Percentiles rank a stretch among this genome's conserved stretches.
Conservation (phyloP, 192 early-diverging fungal genomes). For the Podila minutissima region DNA sequence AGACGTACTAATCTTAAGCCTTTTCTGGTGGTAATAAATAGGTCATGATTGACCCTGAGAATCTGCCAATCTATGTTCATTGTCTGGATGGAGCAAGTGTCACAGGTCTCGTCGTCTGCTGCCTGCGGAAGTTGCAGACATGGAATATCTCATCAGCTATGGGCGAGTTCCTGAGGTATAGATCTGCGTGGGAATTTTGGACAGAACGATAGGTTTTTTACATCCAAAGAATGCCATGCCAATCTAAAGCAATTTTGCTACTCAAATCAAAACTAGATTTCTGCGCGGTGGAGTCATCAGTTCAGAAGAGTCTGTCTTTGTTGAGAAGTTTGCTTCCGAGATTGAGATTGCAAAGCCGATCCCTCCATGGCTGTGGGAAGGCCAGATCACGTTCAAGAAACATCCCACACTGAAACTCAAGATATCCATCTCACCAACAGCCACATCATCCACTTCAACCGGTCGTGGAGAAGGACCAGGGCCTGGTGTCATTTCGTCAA, state of each 20-base stretch:
- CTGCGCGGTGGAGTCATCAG: constrained; percentile 67
- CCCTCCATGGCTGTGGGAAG: constrained; percentile 78
- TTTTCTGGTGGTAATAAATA: constrained; percentile 29
- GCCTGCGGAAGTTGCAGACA: constrained; percentile 90
- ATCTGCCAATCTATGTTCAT: constrained; percentile 87
- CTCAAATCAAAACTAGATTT: constrained; percentile 30
- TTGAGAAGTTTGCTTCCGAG: constrained; percentile 80
- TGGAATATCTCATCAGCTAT: constrained; percentile 82
- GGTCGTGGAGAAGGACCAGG: neutral
- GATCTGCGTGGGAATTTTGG: neutral
- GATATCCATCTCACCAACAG: constrained; percentile 53
- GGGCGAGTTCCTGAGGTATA: constrained; percentile 76
- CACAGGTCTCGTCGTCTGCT: constrained; percentile 85
- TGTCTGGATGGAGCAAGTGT: constrained; percentile 91
- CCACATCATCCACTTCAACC: constrained; percentile 24
- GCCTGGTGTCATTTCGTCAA: neutral
- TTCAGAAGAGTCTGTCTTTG: constrained; percentile 79
- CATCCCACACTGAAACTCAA: constrained; percentile 76
- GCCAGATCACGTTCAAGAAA: constrained; percentile 67
- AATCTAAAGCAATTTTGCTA: too few species aligned
- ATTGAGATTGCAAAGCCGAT: constrained; percentile 66
- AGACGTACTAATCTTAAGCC: neutral
- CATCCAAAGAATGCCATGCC: too few species aligned
- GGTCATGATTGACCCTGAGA: constrained; percentile 78
- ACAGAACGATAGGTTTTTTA: too few species aligned